Evolutionary conservation across 2,329 filamentous ascomycete species (phyloP).

Genomic region (Trichoderma aggressivum): DNA sequence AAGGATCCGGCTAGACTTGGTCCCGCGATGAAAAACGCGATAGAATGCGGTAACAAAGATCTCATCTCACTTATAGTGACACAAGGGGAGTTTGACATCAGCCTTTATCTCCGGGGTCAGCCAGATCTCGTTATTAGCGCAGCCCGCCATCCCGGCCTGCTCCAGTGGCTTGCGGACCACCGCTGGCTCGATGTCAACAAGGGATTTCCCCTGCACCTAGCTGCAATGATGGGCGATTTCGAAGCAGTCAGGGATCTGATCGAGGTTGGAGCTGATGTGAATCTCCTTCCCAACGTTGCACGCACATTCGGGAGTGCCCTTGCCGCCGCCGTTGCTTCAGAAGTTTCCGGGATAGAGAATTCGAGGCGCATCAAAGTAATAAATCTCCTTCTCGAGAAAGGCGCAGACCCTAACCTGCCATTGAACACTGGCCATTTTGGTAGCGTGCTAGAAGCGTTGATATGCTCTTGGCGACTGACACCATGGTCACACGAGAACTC

Average conservation of each 20-base stretch:
- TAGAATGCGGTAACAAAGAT: not conserved
- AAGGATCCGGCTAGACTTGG: not conserved
- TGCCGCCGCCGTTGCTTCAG: not conserved
- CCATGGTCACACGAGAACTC: no score
- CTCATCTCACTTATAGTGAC: not conserved
- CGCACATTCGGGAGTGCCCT: not conserved
- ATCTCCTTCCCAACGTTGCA: not conserved
- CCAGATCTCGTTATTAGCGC: not conserved
- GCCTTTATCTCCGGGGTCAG: not conserved
- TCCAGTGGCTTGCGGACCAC: not conserved
- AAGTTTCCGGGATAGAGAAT: no score
- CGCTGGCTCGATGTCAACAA: not conserved
- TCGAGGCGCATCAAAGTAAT: no score
- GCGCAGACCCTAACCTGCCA: not conserved
- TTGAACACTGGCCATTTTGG: not conserved
- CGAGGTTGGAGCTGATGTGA: not conserved
- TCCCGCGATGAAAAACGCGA: not conserved
- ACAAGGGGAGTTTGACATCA: no score
- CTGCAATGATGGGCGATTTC: not conserved
- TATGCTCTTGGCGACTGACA: no score
- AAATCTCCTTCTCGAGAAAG: not conserved
- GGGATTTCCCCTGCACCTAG: no score
- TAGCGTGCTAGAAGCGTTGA: not conserved
- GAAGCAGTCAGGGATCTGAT: not conserved
- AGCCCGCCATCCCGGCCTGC: not conserved